Evolutionary conservation across 495 filamentous ascomycete species (phyloP).

Genomic region (Neurospora sp.): DNA sequence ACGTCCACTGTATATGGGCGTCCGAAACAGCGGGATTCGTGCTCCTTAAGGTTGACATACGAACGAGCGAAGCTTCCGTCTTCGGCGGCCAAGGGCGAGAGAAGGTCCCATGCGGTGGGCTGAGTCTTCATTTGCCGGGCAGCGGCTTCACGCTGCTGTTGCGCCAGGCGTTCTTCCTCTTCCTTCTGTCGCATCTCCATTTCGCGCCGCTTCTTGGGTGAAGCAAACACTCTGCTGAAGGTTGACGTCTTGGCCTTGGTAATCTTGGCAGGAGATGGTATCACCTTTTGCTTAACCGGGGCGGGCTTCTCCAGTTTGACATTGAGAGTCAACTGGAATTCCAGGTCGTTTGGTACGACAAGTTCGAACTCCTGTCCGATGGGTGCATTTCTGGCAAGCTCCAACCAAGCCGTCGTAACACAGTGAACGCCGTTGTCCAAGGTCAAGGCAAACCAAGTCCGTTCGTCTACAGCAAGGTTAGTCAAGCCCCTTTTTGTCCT

Average conservation of each 20-base stretch:
- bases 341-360: conserved; percentile 89
- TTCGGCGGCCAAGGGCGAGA: conserved; percentile 73
- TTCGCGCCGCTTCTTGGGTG: conserved; percentile 90
- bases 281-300: conserved; percentile 32
- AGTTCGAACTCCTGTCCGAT: conserved; percentile 98
- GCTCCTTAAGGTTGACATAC: conserved; percentile 86
- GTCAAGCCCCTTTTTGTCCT: not conserved
- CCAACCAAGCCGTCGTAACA: conserved; percentile 91
- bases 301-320: conserved; percentile 83
- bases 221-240: conserved; percentile 86
- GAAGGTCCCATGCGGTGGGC: conserved; percentile 72
- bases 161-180: conserved; percentile 55
- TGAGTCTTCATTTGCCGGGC: conserved; percentile 45
- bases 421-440: conserved; percentile 96
- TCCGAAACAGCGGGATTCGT: conserved; percentile 77
- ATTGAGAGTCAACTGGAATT: conserved; percentile 94
- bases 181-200: conserved; percentile 72
- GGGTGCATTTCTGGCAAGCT: conserved; percentile 83
- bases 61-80: conserved; percentile 91
- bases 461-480: conserved; percentile 54
- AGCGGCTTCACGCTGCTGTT: conserved; percentile 57
- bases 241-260: conserved; percentile 63
- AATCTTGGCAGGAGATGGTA: conserved; percentile 48
- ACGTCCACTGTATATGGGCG: conserved; percentile 79
- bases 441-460: conserved; percentile 85